Base-by-base conservation (phyloP, 140 eudicot species). In the Flaveria floridana region DNA sequence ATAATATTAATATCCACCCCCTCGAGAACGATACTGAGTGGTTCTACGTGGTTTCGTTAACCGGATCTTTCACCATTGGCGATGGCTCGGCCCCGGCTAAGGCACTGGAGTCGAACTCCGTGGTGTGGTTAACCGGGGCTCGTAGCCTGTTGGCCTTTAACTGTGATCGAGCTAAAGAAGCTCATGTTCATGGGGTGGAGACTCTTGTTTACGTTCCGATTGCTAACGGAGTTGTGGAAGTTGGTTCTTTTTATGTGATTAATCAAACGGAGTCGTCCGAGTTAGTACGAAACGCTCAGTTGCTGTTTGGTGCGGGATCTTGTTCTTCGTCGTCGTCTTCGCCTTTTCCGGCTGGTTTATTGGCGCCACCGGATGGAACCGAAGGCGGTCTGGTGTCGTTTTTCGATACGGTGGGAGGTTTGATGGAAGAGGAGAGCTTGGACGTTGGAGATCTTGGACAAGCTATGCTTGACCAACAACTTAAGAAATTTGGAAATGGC, bases 101-200 rank as follows among this genome's bases (percentile, higher is more conserved):
- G 65, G 86, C 90, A 1, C 76, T 84, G 12, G 44, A 21, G 5
- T 71, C 89, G 0, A 86, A 82, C 1, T 69, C 84, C 2, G 14
- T 80, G 44, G 58, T 89, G 7, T 90, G 98, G 96, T 41, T 93
- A 7, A 68, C 70, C 4, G 98, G 96, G 0, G 73, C 44, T 18
- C 73, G 75, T 7, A 78, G 77, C 8, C 87, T 89, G 13, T 26
- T 71, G 47, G 48, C 65, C 0, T 68, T 72, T 55, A 75, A 78
- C 48, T 93, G 98, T 30, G 91, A 80, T 0, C 73, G 98, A 19
- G 89, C 89, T 19, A 83, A 79, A 64, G 96, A 87, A 44, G 98
- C 96, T 55, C 87, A 83, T 76, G 46, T 72, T 65, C 89, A 93
- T 58, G 98, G 98, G n/a, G 57, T 93, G 7, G 76, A 80, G 41